Base-by-base conservation (phyloP, 1,284 basidiomycete genomes). In the Binderoboletus segoi region DNA sequence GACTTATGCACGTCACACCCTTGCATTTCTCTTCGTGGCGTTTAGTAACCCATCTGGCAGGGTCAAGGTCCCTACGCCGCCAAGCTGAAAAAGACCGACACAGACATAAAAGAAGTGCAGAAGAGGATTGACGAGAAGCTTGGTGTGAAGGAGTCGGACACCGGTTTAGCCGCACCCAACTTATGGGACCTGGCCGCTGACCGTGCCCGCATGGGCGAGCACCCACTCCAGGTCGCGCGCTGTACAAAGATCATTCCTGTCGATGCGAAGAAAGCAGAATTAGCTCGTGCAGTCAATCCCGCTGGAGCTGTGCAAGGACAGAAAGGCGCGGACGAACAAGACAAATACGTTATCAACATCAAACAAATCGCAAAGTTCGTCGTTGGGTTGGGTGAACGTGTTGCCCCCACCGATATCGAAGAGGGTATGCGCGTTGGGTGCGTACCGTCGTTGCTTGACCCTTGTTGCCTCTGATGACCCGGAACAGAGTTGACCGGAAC, bases 291-390 rank as follows among this genome's bases (percentile, higher is more conserved):
- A 7, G 80, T 91, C 59, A 89, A 91, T 65, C 80, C 88, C 7
- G 76, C 80, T 20, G 90, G 90, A 59, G 91, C 86, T n/a, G 68
- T 78, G 5, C 90, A 93, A 70, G 90, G 90, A 13, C 89, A 93
- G 77, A 94, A 91, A 65, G 91, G 91, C 51, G 94, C 94, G 4
- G 95, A 97, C 70, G 96, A 98, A 71, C 94, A 95, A 67, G 96
- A 98, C 78, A 96, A 98, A 77, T 99, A 99, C 74, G 94, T 99
- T 66, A 99, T 99, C 77, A 98, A 98, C 74, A 96, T 99, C 76
- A 98, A 98, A 77, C 97, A 99, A 79, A 98, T 99, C 68, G 97
- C 97, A 30, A 99, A 99, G 77, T 99, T 98, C 71, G 97, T 99
- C 16, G 97, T 99, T 38, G 96, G 95, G 11, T 80, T 99, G 15